phyloP scores from a whole-genome alignment of 371 early-diverging fungal species.

The Zychaea mexicana region DNA sequence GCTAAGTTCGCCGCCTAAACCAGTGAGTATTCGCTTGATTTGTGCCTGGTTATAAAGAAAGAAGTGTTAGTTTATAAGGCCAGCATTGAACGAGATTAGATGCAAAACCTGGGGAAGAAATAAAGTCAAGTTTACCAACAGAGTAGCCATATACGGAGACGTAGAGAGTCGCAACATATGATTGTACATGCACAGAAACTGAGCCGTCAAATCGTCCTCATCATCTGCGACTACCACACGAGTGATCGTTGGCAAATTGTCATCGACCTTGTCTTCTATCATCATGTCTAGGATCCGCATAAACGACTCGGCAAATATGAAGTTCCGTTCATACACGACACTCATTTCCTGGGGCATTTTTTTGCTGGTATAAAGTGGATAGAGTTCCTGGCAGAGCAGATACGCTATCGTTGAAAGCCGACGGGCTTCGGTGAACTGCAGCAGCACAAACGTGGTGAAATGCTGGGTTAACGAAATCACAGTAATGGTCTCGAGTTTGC shows the following conservation, averaged over 20 bases:
- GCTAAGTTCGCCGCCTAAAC: background rate
- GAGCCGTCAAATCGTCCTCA: background rate
- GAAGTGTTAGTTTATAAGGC: background rate
- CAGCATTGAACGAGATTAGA: no score
- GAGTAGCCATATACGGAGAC: background rate
- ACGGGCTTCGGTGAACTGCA: constrained; percentile 7
- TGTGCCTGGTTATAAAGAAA: background rate
- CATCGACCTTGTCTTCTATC: constrained; percentile 1
- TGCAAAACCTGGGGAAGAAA: no score
- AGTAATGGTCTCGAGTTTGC: constrained; percentile 16
- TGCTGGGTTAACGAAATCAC: background rate
- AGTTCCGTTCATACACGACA: background rate
- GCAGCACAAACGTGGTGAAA: background rate
- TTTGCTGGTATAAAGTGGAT: background rate
- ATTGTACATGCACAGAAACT: background rate
- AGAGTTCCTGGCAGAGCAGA: background rate
- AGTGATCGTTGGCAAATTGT: background rate
- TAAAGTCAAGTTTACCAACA: no score
- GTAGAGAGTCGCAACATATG: background rate
- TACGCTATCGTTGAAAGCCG: constrained; percentile 3
- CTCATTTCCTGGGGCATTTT: background rate
- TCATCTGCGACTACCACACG: background rate
- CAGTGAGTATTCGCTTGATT: background rate
- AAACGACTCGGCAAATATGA: background rate
- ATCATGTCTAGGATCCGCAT: constrained; percentile 1